Evolutionary conservation across 1,284 basidiomycete genomes (phyloP), one percentile per base, ranked within the genome.

Genomic region (Chalciporus sp.): DNA sequence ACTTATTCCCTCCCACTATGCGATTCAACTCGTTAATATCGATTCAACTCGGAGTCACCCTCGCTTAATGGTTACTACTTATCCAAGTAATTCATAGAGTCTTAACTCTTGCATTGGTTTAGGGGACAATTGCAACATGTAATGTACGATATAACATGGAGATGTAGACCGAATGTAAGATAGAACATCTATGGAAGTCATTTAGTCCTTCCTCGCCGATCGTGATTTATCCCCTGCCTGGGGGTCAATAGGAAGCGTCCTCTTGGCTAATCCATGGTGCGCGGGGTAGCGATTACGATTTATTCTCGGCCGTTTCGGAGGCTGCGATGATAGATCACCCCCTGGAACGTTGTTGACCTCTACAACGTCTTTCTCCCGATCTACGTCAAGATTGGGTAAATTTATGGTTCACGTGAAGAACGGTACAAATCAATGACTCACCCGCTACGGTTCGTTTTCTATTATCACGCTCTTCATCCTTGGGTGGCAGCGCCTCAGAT

Each of bases 381-480:
- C 72, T 74, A 45, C 8, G 43, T 39, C 11, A 44, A 42, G 27
- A 37, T 20, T 19, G 28, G 45, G 19, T 46, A 20, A 52, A 28
- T 39, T 43, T 37, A 23, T 17, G 47, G 28, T 49, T 37, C n/a
- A 59, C 37, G 20, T 58, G 5, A 51, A 42, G 31, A 49, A 11
- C 19, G 26, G 4, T 19, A 41, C 8, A 4, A 17, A 12, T 17
- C 27, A 42, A 45, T 17, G 35, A 71, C 80, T 60, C 72, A 89
- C 88, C 88, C 66, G 85, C 80, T 41, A 76, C 68, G 7, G 84
- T 83, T 52, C 88, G 80, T 71, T 91, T 91, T 63, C 86, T 77
- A 54, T 71, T 79, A 57, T 88, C 86, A 47, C 81, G 78, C 27
- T 88, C 86, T 20, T 88, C 85, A n/a, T 84, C 81, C 69, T 70